These are phyloP conservation scores for Amyloporia xantha DNA, from an alignment of 768 basidiomycete genomes.

Conservation along the genomic window DNA sequence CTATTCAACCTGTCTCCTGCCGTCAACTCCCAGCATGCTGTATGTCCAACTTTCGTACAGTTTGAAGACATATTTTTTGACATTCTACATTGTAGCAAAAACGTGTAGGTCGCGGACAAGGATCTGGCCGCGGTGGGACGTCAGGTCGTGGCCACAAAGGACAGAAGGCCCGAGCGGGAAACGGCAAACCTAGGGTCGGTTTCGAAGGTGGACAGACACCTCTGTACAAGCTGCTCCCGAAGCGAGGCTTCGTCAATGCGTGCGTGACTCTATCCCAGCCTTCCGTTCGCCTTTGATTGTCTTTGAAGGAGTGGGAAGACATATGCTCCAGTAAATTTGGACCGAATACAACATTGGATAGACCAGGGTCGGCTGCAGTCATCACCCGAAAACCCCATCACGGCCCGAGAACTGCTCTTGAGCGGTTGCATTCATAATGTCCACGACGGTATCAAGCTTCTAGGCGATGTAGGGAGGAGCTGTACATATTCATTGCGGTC, in stretches of 20 bases:
- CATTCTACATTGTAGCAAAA: slow-evolving; percentile 55
- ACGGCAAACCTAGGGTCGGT: slow-evolving; percentile 70
- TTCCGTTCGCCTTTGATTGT: neutral
- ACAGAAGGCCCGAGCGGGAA: slow-evolving; percentile 87
- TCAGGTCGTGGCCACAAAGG: slow-evolving; percentile 94
- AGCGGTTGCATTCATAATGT: slow-evolving; percentile 86
- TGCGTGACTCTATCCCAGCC: slow-evolving; percentile 33
- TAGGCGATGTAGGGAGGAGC: slow-evolving; percentile 59
- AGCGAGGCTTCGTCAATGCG: slow-evolving; percentile 92
- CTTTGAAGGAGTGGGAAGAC: slow-evolving; percentile 49
- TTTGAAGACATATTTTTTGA: neutral
- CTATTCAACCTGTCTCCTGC: slow-evolving; percentile 75
- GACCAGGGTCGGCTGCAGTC: slow-evolving; percentile 76
- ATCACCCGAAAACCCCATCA: slow-evolving; percentile 77
- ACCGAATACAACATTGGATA: slow-evolving; percentile 88
- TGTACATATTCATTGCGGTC: neutral
- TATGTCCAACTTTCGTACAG: slow-evolving; percentile 24
- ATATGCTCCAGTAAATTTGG: slow-evolving; percentile 81
- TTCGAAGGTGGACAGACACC: slow-evolving; percentile 99
- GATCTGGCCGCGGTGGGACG: slow-evolving; percentile 86
- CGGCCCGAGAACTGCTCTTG: slow-evolving; percentile 74
- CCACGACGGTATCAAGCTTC: slow-evolving; percentile 86
- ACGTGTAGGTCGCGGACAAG: slow-evolving; percentile 91
- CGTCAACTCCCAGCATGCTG: slow-evolving; percentile 61
- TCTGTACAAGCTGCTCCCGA: slow-evolving; percentile 84